These are phyloP conservation scores for Kwoniella europaea DNA, from an alignment of 768 basidiomycete species.

Conservation along the genomic window DNA sequence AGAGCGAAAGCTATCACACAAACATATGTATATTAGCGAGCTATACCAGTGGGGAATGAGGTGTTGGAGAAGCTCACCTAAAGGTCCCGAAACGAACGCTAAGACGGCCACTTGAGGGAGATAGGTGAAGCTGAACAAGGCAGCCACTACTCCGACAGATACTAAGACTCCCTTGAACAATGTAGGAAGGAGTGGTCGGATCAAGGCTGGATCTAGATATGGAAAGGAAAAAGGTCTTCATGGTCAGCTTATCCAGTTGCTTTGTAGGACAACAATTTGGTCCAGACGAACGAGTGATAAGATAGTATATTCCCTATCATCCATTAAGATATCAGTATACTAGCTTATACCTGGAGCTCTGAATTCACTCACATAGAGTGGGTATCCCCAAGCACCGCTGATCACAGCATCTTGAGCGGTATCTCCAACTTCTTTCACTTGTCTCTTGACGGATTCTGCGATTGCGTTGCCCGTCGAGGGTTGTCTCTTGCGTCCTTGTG, in stretches of 20 bases:
- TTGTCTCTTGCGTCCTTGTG: constrained; percentile 19
- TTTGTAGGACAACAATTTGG: neutral
- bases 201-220: constrained; percentile 34
- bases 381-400: constrained; percentile 56
- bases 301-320: constrained; percentile 52
- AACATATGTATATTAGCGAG: neutral
- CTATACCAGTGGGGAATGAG: neutral
- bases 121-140: constrained; percentile 64
- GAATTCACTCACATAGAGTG: constrained; percentile 43
- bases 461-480: constrained; percentile 11
- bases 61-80: constrained; percentile 59
- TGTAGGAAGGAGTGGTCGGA: constrained; percentile 50
- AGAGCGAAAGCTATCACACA: constrained; percentile 61
- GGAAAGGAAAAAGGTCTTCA: neutral
- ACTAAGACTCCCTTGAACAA: constrained; percentile 49
- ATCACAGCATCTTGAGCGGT: constrained; percentile 49
- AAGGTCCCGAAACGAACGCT: constrained; percentile 68
- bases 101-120: constrained; percentile 71
- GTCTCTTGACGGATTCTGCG: constrained; percentile 44
- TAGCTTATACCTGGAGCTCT: neutral
- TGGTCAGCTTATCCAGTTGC: neutral
- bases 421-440: constrained; percentile 41
- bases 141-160: constrained; percentile 49
- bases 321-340: neutral
- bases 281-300: constrained; percentile 40